Percentiles rank a stretch among this genome's conserved stretches.
phyloP scores from a whole-genome alignment of 1,284 basidiomycete species.

The Marasmius sp. region DNA sequence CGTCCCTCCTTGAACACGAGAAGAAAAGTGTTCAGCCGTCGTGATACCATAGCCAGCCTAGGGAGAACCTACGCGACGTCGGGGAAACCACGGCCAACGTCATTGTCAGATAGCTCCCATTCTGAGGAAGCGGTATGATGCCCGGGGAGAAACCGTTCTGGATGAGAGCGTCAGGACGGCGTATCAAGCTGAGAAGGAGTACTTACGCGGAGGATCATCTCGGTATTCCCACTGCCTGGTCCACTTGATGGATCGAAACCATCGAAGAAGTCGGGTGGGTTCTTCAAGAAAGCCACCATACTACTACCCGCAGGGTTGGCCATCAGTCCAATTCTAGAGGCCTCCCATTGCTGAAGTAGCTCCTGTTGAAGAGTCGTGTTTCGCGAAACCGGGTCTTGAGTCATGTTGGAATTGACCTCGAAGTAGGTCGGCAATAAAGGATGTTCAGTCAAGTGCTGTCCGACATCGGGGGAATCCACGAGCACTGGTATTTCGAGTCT shows the following conservation, averaged over 20 bases:
- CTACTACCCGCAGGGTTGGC: background rate
- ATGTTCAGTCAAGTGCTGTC: constrained; percentile 36
- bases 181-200: background rate
- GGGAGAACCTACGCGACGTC: constrained; percentile 12
- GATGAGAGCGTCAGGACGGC: background rate
- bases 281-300: background rate
- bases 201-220: constrained; percentile 26
- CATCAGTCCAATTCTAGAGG: constrained; percentile 21
- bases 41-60: background rate
- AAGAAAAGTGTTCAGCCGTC: background rate
- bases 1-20: constrained; percentile 4
- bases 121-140: constrained; percentile 5
- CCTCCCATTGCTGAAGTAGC: constrained; percentile 21
- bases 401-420: constrained; percentile 22
- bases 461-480: constrained; percentile 21
- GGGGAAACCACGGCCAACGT: constrained; percentile 14
- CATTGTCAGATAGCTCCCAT: constrained; percentile 15
- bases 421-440: constrained; percentile 22
- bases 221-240: background rate
- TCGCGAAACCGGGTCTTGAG: constrained; percentile 22
- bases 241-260: background rate
- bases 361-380: constrained; percentile 17
- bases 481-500: constrained; percentile 25
- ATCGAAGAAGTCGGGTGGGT: constrained; percentile 1
- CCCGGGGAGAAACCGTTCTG: background rate